phyloP scores from a whole-genome alignment of 768 basidiomycete species.

The Xerocomellus chrysenteron region DNA sequence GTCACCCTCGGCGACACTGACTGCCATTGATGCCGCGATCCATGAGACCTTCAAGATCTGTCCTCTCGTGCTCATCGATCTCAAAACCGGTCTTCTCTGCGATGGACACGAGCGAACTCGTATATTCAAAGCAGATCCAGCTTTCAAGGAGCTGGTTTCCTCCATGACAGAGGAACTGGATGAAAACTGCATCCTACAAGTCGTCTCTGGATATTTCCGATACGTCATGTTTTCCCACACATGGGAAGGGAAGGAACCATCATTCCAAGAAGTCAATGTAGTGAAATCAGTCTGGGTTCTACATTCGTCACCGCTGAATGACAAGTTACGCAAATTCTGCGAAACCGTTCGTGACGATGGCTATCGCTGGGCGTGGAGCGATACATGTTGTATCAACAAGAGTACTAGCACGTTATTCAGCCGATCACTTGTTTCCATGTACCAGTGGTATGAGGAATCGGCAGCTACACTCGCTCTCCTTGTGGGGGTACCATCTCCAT shows the following conservation, averaged over 20 bases:
- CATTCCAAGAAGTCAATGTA: conserved; percentile 9
- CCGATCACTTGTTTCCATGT: conserved; percentile 10
- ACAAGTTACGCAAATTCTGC: conserved; percentile 14
- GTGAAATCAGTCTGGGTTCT: conserved; percentile 10
- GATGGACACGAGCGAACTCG: conserved; percentile 3
- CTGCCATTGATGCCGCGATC: conserved; percentile 4
- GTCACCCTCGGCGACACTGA: not conserved
- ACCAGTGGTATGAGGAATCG: conserved; percentile 9
- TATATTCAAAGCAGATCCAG: conserved; percentile 6
- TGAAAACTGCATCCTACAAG: conserved; percentile 1
- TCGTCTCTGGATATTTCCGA: conserved; percentile 10
- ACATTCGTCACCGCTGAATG: not conserved
- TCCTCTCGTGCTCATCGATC: conserved; percentile 10
- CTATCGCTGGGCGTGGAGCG: conserved; percentile 15
- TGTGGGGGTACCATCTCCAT: conserved; percentile 1
- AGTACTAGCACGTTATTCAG: not conserved
- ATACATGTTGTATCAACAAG: conserved; percentile 13
- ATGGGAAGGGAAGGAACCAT: conserved; percentile 16
- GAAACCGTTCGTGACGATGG: conserved; percentile 3
- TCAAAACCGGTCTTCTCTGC: conserved; percentile 7
- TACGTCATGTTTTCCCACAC: conserved; percentile 16
- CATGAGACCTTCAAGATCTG: conserved; percentile 1
- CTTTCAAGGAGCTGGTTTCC: conserved; percentile 10
- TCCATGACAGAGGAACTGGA: conserved; percentile 11
- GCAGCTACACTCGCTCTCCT: conserved; percentile 6